These are phyloP conservation scores for Hyphopichia pseudoburtonii DNA, from an alignment of 1,139 yeast genomes.

Conservation along the genomic window DNA sequence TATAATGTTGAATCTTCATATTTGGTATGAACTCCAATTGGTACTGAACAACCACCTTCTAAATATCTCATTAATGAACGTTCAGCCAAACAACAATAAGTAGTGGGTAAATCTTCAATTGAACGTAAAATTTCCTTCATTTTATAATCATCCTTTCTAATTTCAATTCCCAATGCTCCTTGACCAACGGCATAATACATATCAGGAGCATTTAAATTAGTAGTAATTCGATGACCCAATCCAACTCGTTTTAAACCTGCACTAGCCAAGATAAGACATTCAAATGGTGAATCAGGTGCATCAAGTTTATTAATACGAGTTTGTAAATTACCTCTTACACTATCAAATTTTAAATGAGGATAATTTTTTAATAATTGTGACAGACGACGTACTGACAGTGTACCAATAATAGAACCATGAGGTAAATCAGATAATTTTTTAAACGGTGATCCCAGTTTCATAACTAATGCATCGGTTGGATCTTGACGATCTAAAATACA, in stretches of 20 bases:
- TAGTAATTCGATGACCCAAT: constrained; percentile 68
- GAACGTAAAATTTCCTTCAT: constrained; percentile 58
- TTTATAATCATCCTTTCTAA: constrained; percentile 64
- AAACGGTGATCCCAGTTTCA: constrained; percentile 68
- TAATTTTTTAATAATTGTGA: constrained; percentile 54
- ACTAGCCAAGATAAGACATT: constrained; percentile 84
- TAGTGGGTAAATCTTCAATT: constrained; percentile 67
- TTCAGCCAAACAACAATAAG: constrained; percentile 86
- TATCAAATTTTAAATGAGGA: constrained; percentile 53
- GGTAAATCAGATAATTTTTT: constrained; percentile 73
- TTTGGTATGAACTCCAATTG: constrained; percentile 81
- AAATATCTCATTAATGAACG: constrained; percentile 81
- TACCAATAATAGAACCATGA: constrained; percentile 83
- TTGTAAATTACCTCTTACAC: constrained; percentile 85
- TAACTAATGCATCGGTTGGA: constrained; percentile 91
- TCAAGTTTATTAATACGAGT: constrained; percentile 82
- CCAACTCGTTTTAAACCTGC: constrained; percentile 85
- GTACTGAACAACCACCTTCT: constrained; percentile 98
- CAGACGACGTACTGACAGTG: constrained; percentile 89
- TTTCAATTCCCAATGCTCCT: constrained; percentile 94
- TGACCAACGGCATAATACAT: constrained; percentile 98
- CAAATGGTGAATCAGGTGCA: constrained; percentile 61
- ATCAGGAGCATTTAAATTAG: constrained; percentile 68
- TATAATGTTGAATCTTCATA: constrained; percentile 49
- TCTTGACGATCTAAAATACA: constrained; percentile 83